A percentile compares a stretch with the other conserved stretches of the same genome.
These are phyloP conservation scores for Leptomonas seymouri DNA, from an alignment of 208 protist species.

Conservation along the genomic window DNA sequence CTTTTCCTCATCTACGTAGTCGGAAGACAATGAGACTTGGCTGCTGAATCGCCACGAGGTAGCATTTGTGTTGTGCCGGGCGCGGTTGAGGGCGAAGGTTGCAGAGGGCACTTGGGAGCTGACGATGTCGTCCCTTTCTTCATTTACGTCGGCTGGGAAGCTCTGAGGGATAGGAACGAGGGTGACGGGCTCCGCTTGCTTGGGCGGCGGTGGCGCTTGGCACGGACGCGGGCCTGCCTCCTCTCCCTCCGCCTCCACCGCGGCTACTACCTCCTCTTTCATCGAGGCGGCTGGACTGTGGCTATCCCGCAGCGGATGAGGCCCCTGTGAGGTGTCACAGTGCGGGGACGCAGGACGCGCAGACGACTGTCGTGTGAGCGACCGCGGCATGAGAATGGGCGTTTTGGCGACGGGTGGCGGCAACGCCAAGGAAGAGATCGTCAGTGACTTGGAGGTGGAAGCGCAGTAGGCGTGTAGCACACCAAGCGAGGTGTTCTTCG, in stretches of 20 bases:
- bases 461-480: no score
- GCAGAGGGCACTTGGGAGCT: neutral
- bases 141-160: neutral
- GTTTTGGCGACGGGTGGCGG: neutral
- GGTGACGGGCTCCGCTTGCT: neutral
- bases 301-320: neutral
- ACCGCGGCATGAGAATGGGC: neutral
- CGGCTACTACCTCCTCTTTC: neutral
- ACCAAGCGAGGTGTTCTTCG: no score
- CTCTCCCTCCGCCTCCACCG: neutral
- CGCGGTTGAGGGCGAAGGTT: slow-evolving; percentile 1
- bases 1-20: slow-evolving; percentile 14
- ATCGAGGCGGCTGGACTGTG: neutral
- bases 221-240: neutral
- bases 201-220: neutral
- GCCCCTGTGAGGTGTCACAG: neutral
- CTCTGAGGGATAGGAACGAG: neutral
- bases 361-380: neutral
- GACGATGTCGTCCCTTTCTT: neutral
- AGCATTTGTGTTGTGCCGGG: neutral
- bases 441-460: neutral
- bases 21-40: slow-evolving; percentile 8
- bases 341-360: neutral
- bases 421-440: neutral
- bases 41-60: slow-evolving; percentile 5